Percentiles rank a stretch among this genome's conserved stretches.
Evolutionary conservation across 1,284 basidiomycete genomes (phyloP).

Genomic region (Papiliotrema flavescens): DNA sequence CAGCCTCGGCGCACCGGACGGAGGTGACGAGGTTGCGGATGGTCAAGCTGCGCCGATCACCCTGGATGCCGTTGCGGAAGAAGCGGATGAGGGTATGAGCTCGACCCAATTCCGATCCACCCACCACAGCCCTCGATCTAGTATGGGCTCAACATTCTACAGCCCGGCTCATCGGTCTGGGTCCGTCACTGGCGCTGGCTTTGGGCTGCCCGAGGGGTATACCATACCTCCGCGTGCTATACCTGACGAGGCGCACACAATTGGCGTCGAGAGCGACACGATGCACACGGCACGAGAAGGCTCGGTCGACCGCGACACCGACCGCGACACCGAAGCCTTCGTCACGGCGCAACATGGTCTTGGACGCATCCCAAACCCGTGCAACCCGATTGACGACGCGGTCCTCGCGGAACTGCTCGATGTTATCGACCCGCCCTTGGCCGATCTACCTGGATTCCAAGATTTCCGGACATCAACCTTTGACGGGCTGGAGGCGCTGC

Average conservation of each 20-base stretch:
- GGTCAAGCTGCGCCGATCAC: constrained; percentile 1
- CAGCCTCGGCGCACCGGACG: constrained; percentile 9
- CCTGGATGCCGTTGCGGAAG: constrained; percentile 14
- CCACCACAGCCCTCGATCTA: neutral
- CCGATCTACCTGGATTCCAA: constrained; percentile 59
- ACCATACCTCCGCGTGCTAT: constrained; percentile 33
- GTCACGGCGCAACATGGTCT: constrained; percentile 19
- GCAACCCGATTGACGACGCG: constrained; percentile 74
- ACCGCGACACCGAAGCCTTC: constrained; percentile 12
- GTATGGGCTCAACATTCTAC: neutral
- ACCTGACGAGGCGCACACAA: constrained; percentile 18
- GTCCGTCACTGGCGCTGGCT: constrained; percentile 8
- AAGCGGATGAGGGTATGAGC: constrained; percentile 2
- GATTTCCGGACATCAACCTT: constrained; percentile 60
- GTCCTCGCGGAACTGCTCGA: constrained; percentile 63
- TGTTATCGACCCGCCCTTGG: constrained; percentile 58
- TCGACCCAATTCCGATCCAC: neutral
- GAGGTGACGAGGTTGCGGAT: constrained; percentile 24
- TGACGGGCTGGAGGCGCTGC: constrained; percentile 61
- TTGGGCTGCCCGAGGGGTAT: constrained; percentile 46
- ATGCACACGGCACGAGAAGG: constrained; percentile 11
- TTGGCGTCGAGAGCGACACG: constrained; percentile 17
- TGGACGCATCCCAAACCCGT: constrained; percentile 63
- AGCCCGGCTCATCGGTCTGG: constrained; percentile 7
- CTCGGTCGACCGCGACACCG: neutral